Evolutionary conservation across 139 green algal species (phyloP).

Genomic region (Limnomonas spitsbergensis): DNA sequence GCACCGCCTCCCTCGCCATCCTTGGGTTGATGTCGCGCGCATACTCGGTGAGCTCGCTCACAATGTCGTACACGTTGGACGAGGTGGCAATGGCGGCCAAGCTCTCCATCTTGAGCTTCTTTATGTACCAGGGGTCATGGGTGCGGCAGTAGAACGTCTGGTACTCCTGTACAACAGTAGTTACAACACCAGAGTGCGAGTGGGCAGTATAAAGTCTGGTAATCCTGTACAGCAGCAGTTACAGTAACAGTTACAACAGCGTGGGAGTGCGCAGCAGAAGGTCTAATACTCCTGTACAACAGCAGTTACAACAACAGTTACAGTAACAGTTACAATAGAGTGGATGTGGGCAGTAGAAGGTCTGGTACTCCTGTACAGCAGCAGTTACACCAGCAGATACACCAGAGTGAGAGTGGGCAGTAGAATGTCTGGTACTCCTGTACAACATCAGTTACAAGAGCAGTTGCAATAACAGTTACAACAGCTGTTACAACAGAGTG

Average conservation of each 20-base stretch:
- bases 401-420: slow-evolving; percentile 66
- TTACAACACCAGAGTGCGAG: too few relatives aligned
- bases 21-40: slow-evolving; percentile 64
- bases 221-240: too few relatives aligned
- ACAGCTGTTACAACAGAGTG: too few relatives aligned
- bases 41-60: slow-evolving; percentile 83
- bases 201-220: slow-evolving; percentile 88
- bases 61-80: slow-evolving; percentile 90
- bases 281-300: slow-evolving; percentile 76
- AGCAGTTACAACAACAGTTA: too few relatives aligned
- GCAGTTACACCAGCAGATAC: too few relatives aligned
- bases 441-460: too few relatives aligned
- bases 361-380: slow-evolving; percentile 67
- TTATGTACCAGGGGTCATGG: slow-evolving; percentile 91
- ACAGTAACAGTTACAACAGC: too few relatives aligned
- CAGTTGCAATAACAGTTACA: too few relatives aligned
- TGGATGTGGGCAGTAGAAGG: slow-evolving; percentile 95
- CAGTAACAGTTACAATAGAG: too few relatives aligned
- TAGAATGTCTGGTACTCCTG: slow-evolving; percentile 85
- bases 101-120: slow-evolving; percentile 92
- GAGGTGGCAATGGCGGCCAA: slow-evolving; percentile 76
- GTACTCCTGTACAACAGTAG: slow-evolving; percentile 70
- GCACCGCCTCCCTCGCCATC: slow-evolving; percentile 72
- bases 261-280: slow-evolving; percentile 90
- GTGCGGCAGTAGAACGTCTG: slow-evolving; percentile 87